Conservation (phyloP, 1,284 basidiomycete genomes). For the Papiliotrema terrestris region DNA sequence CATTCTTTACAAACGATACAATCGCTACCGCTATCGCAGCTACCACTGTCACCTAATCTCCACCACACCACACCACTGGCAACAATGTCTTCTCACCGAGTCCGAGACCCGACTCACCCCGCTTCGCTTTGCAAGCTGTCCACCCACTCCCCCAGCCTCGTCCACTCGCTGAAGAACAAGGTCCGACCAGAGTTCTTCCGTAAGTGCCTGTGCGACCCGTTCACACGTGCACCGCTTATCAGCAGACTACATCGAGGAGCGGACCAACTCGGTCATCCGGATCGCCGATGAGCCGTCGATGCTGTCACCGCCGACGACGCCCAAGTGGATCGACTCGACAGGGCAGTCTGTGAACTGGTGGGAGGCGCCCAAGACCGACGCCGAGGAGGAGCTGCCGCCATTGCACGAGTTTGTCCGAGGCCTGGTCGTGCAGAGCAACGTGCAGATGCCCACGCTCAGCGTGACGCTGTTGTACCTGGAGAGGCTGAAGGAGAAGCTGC, state of each 20-base stretch:
- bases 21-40: neutral
- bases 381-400: conserved; percentile 55
- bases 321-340: conserved; percentile 32
- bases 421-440: conserved; percentile 78
- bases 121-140: conserved; percentile 9
- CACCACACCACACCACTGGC: conserved; percentile 31
- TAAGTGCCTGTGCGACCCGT: conserved; percentile 50
- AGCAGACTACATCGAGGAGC: conserved; percentile 52
- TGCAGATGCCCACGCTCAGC: conserved; percentile 86
- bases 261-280: conserved; percentile 41
- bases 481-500: conserved; percentile 74
- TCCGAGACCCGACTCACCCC: conserved; percentile 10
- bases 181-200: conserved; percentile 62
- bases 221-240: conserved; percentile 7
- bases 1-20: neutral
- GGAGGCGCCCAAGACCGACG: conserved; percentile 35
- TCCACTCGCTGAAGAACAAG: conserved; percentile 11
- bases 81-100: conserved; percentile 27
- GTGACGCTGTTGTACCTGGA: conserved; percentile 94
- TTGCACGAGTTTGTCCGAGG: conserved; percentile 83
- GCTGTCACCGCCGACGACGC: conserved; percentile 60
- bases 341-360: conserved; percentile 43
- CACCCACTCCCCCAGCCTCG: conserved; percentile 4
- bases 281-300: conserved; percentile 28
- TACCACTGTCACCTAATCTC: neutral